Evolutionary conservation across 208 protist genomes (phyloP).

Genomic region (Leptomonas pyrrhocoris): DNA sequence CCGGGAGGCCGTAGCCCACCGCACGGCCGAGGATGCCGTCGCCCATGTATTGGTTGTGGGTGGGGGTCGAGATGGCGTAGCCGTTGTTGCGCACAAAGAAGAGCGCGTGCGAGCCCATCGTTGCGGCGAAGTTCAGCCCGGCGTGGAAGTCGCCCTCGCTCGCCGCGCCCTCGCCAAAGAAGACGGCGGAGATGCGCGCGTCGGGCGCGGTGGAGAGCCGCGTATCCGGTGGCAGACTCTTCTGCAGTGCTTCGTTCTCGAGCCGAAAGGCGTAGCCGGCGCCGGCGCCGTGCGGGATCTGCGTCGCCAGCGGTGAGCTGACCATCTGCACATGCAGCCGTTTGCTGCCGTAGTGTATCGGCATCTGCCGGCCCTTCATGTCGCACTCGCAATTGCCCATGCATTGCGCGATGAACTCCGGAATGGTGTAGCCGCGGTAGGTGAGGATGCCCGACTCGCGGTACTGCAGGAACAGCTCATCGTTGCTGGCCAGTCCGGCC

Average conservation of each 20-base stretch:
- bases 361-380: constrained; percentile 97
- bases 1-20: constrained; percentile 86
- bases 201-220: constrained; percentile 30
- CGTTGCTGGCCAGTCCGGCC: constrained; percentile 84
- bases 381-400: constrained; percentile 91
- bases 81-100: constrained; percentile 96
- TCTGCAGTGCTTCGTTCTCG: constrained; percentile 58
- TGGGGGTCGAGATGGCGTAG: constrained; percentile 97
- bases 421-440: constrained; percentile 91
- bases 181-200: constrained; percentile 84
- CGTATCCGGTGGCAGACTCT: constrained; percentile 29
- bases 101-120: constrained; percentile 89
- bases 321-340: constrained; percentile 95
- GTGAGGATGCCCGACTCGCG: constrained; percentile 83
- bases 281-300: constrained; percentile 96
- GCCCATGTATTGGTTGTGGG: constrained; percentile 94
- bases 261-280: constrained; percentile 95
- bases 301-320: constrained; percentile 96
- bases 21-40: constrained; percentile 92
- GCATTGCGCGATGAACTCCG: constrained; percentile 95
- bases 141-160: constrained; percentile 97
- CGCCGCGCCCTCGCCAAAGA: constrained; percentile 97
- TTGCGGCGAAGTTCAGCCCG: constrained; percentile 96
- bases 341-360: constrained; percentile 97
- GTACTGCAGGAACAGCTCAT: constrained; percentile 96